These are phyloP conservation scores for Fusarium buharicum DNA, from an alignment of 2,329 filamentous ascomycete genomes.

Conservation along the genomic window DNA sequence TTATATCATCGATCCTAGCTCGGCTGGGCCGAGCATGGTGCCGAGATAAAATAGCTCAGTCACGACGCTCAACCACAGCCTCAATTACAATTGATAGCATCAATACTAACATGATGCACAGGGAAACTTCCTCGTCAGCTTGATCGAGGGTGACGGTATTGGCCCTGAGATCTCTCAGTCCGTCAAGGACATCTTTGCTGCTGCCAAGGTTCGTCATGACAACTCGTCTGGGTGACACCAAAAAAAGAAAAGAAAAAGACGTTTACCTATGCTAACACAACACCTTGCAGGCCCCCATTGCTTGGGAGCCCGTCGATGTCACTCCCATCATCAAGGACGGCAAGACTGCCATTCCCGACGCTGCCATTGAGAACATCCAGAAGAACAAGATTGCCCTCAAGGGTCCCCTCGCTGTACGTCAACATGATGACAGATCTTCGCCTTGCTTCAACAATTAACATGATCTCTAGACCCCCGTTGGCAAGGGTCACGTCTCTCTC, in stretches of 20 bases:
- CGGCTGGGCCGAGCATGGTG: conserved; percentile 44
- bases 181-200: conserved; percentile 98
- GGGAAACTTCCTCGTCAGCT: conserved; percentile 94
- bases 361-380: conserved; percentile 91
- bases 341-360: conserved; percentile 93
- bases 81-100: conserved; percentile 29
- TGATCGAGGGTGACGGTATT: conserved; percentile 99
- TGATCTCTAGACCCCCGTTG: conserved; percentile 79
- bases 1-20: conserved; percentile 25
- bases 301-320: conserved; percentile 98
- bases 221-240: conserved; percentile 15
- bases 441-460: conserved; percentile 29
- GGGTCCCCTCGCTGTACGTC: conserved; percentile 89
- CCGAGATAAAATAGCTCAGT: conserved; percentile 57
- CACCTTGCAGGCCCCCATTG: conserved; percentile 76
- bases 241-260: neutral
- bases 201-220: conserved; percentile 77
- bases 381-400: conserved; percentile 98
- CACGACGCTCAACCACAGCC: conserved; percentile 32
- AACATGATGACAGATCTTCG: conserved; percentile 15
- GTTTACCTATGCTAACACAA: conserved; percentile 43
- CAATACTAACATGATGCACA: conserved; percentile 55
- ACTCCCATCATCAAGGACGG: conserved; percentile 93
- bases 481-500: conserved; percentile 98
- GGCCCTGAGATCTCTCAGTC: conserved; percentile 97